Evolutionary conservation across 108 stramenopile genomes (phyloP), one percentile per base, ranked within the genome.

Genomic region (Skeletonema costatum): DNA sequence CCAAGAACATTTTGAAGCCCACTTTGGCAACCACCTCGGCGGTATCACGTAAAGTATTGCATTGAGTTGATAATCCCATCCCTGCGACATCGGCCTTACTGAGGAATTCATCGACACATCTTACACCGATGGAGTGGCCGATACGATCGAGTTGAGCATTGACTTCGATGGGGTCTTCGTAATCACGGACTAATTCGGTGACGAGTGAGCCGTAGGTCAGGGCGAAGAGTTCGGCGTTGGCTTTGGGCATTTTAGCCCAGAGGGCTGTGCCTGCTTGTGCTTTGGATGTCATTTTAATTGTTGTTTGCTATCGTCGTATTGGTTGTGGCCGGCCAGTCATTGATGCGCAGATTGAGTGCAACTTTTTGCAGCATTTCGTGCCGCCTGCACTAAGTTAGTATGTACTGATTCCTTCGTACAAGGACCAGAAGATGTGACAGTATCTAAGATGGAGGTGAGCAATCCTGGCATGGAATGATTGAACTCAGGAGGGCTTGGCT

Each of bases 1-100:
- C 97, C 42, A 99, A 78, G 66, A 99, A 98, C 98, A 99, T 98
- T 72, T 91, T 89, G 68, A 98, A 97, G n/a, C 93, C 97, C 16
- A 93, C 93, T 72, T 93, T 93, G 31, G 93, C 87, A 64, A 99
- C 76, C 8, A 95, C 87, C 66, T 99, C 97, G 32, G 95, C 93
- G 1, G 97, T 97, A 60, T 98, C 97, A 9, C 70, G 68, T 11
- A 99, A 81, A 62, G 78, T 83, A 36, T 66, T 59, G 63, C 91
- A 90, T 21, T 70, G 73, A 46, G 70, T 70, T 9, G 78, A 62
- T 17, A 75, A 19, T 5, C 67, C 68, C 64, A 75, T 67, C 4
- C 68, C 76, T 6, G 78, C 63, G 14, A 74, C 80, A 66, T 85
- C 85, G 4, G 93, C 83, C 89, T 98, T 99, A 77, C 97, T 96